Evolutionary conservation across 306 rosid genomes (phyloP).

Genomic region (Cicer bijugum): DNA sequence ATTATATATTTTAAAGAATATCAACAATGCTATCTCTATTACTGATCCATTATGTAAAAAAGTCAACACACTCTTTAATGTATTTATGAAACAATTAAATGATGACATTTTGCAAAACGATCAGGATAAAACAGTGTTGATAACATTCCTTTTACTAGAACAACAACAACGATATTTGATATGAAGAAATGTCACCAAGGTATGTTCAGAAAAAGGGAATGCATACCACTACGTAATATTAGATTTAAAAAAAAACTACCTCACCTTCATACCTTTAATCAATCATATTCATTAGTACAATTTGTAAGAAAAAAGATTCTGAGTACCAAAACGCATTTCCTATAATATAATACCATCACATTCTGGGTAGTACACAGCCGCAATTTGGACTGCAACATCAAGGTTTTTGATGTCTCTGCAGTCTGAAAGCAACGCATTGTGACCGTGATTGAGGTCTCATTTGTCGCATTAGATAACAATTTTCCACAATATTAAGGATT

Average conservation of each 20-base stretch:
- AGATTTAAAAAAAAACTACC: neutral
- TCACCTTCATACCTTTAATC: neutral
- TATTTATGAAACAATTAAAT: neutral
- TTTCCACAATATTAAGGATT: no score
- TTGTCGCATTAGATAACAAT: no score
- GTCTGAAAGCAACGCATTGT: no score
- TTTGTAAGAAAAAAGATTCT: neutral
- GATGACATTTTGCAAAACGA: neutral
- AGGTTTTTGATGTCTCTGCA: no score
- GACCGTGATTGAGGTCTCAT: no score
- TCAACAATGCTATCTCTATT: neutral
- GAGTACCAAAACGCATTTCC: neutral
- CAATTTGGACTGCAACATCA: neutral
- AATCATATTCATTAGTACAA: neutral
- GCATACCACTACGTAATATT: neutral
- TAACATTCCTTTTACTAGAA: neutral
- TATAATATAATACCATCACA: neutral
- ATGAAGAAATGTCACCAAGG: neutral
- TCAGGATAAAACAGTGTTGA: neutral
- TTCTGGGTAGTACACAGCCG: no score
- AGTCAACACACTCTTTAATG: neutral
- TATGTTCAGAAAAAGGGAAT: neutral
- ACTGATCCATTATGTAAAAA: neutral
- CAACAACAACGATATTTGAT: neutral
- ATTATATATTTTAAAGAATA: neutral